These are phyloP conservation scores for Suhomyces maxii DNA, from an alignment of 1,139 yeast genomes.

Conservation along the genomic window DNA sequence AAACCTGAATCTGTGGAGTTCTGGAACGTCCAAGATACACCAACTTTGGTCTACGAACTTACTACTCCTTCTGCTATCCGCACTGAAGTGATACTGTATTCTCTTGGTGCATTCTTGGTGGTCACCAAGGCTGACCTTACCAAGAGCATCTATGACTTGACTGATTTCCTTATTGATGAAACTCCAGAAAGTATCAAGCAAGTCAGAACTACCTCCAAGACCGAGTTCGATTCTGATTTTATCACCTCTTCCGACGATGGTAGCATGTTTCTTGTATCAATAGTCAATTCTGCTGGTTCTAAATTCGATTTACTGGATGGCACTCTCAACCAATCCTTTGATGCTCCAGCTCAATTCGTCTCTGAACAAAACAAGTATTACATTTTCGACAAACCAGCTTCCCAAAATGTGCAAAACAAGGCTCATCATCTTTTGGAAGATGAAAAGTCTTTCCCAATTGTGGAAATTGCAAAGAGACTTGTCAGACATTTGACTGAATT, in stretches of 20 bases:
- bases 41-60: slow-evolving; percentile 1
- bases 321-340: slow-evolving; percentile 6
- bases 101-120: slow-evolving; percentile 21
- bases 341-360: slow-evolving; percentile 6
- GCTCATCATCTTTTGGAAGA: slow-evolving; percentile 36
- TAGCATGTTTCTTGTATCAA: slow-evolving; percentile 8
- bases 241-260: slow-evolving; percentile 12
- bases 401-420: slow-evolving; percentile 28
- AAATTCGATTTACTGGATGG: slow-evolving; percentile 15
- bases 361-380: slow-evolving; percentile 11
- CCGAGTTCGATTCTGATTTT: slow-evolving; percentile 3
- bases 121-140: slow-evolving; percentile 12
- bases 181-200: slow-evolving; percentile 20
- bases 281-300: slow-evolving; percentile 9
- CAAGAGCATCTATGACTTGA: slow-evolving; percentile 28
- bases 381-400: slow-evolving; percentile 34
- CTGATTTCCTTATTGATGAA: slow-evolving; percentile 26
- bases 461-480: slow-evolving; percentile 23
- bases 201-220: slow-evolving; percentile 7
- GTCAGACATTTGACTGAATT: slow-evolving; percentile 38
- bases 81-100: slow-evolving; percentile 14
- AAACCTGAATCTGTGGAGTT: slow-evolving; percentile 6
- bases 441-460: slow-evolving; percentile 13
- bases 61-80: background rate
- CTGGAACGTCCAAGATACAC: slow-evolving; percentile 7